These are phyloP conservation scores for Colletotrichum graminicola DNA, from an alignment of 2,329 filamentous ascomycete species.

Conservation along the genomic window DNA sequence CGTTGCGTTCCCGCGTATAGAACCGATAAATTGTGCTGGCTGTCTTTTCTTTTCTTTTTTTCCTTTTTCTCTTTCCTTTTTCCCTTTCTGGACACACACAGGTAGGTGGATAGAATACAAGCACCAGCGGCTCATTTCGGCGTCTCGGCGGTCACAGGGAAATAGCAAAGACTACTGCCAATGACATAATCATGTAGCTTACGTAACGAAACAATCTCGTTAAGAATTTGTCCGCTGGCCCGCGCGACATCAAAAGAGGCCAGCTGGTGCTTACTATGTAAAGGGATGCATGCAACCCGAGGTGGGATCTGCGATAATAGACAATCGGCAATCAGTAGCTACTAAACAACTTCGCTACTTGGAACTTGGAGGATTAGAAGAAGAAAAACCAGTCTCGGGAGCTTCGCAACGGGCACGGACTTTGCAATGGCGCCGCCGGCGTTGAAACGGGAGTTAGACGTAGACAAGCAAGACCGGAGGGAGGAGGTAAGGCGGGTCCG, in stretches of 20 bases:
- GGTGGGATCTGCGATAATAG: too few relatives aligned
- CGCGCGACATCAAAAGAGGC: not conserved
- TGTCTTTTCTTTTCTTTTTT: not conserved
- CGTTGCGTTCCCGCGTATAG: not conserved
- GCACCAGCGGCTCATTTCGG: not conserved
- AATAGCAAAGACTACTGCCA: too few relatives aligned
- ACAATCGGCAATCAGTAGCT: not conserved
- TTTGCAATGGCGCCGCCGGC: conserved; percentile 1
- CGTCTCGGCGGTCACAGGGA: not conserved
- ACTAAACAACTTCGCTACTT: not conserved
- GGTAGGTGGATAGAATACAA: not conserved
- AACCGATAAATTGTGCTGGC: not conserved
- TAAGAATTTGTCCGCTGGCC: not conserved
- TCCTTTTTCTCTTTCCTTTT: too few relatives aligned
- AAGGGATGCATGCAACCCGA: not conserved
- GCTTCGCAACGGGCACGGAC: conserved; percentile 7
- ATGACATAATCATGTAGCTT: not conserved
- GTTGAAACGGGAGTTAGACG: conserved; percentile 1
- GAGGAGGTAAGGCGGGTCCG: not conserved
- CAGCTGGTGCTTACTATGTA: too few relatives aligned
- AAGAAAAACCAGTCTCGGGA: not conserved
- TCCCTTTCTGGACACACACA: not conserved
- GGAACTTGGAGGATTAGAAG: not conserved
- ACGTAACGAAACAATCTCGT: not conserved
- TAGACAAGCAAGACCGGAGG: not conserved